Base-by-base conservation (phyloP, 1,284 basidiomycete species). In the Neonothopanus nambi region DNA sequence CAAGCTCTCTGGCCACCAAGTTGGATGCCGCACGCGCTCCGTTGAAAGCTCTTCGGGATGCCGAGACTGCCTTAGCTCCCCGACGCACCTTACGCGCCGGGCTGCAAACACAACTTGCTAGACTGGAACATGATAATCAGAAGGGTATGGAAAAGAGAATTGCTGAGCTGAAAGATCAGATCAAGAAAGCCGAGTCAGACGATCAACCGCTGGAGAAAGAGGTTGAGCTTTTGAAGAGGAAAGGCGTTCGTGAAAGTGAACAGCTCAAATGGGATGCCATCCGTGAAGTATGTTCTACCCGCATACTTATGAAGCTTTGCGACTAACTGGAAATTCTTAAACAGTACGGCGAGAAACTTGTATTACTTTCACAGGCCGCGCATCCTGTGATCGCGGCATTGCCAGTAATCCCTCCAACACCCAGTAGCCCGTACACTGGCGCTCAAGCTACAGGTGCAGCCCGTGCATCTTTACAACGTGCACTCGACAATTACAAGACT, bases 271-370 rank as follows among this genome's bases (percentile, higher is more conserved):
- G 89, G 87, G 81, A 85, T 38, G 90, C 89, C 5, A 69, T 91
- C 43, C 77, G 81, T 61, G 89, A 92, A 80, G 89, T 88, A 60
- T 55, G 68, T 59, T 11, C 28, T 30, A 20, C 30, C 35, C 13
- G 39, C 2, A n/a, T 52, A 51, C 5, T 42, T 28, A 37, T 42
- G 0, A 47, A 17, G 39, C 3, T 17, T n/a, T 51, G 15, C 55
- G 45, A 33, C 47, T 33, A 50, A 15, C 45, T 52, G 37, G n/a
- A n/a, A 58, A 35, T 23, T 41, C 39, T 54, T 24, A 33, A 59
- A 3, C 47, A 85, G 87, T 92, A 86, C 55, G 86, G 80, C 42
- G 90, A 92, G 67, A 92, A 91, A 65, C 70, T 92, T 4, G 72
- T 84, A 1, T 73, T 92, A 3, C 66, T 91, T 12, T 78, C 87